Evolutionary conservation across 169 alveolate genomes (phyloP).

Genomic region (Plasmodium vivax): DNA sequence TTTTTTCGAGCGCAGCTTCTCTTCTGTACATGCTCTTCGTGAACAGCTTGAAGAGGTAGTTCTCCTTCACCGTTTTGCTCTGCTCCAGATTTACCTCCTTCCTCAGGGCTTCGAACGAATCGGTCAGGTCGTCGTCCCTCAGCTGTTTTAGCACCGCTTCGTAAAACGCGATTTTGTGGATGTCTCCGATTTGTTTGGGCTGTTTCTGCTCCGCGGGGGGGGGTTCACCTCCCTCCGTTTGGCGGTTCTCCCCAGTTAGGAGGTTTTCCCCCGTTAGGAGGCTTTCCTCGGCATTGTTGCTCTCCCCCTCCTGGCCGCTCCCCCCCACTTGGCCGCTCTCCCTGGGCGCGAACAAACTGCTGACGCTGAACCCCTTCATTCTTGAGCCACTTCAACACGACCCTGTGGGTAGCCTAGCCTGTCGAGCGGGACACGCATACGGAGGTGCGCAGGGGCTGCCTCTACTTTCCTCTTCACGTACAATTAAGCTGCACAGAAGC

Average conservation of each 20-base stretch:
- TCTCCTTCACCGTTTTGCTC: slow-evolving; percentile 6
- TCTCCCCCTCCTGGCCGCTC: not conserved
- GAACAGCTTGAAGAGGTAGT: slow-evolving; percentile 32
- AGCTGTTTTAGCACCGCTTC: slow-evolving; percentile 54
- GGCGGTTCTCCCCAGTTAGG: not conserved
- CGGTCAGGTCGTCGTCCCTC: slow-evolving; percentile 27
- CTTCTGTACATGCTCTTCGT: not conserved
- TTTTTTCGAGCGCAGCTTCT: not conserved
- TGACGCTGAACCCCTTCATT: slow-evolving; percentile 43
- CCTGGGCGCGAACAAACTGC: slow-evolving; percentile 8
- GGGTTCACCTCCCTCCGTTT: not conserved
- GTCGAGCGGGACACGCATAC: not conserved
- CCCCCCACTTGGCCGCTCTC: not conserved
- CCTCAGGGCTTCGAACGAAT: slow-evolving; percentile 22
- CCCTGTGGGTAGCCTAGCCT: not conserved
- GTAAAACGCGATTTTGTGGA: slow-evolving; percentile 56
- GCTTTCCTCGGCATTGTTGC: not conserved
- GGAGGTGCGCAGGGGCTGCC: not conserved
- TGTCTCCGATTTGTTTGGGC: not conserved
- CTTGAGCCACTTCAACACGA: not conserved
- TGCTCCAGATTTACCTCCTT: slow-evolving; percentile 40
- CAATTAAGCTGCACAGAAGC: not conserved
- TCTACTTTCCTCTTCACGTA: not conserved
- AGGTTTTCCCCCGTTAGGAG: not conserved
- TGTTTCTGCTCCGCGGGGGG: not conserved